These are phyloP conservation scores for Solanum sejunctum DNA, from an alignment of 257 asterid genomes.

Conservation along the genomic window DNA sequence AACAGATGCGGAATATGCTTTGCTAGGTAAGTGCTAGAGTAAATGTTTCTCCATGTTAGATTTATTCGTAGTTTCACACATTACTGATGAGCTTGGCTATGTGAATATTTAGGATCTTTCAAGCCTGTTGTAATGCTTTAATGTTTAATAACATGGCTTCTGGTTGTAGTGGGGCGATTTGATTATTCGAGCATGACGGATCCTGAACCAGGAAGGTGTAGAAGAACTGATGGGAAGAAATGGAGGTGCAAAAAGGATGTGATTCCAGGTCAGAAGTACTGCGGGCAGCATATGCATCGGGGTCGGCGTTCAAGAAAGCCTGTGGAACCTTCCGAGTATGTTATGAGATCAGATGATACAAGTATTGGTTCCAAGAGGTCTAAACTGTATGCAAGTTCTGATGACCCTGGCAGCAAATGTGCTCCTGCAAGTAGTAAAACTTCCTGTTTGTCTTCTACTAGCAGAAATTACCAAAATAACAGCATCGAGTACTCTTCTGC, in stretches of 20 bases:
- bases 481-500: neutral
- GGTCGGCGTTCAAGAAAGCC: slow-evolving; percentile 83
- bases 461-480: neutral
- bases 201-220: slow-evolving; percentile 60
- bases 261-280: slow-evolving; percentile 42
- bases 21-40: neutral
- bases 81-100: neutral
- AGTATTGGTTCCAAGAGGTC: neutral
- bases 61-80: neutral
- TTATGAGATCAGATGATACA: neutral
- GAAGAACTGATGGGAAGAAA: slow-evolving; percentile 68
- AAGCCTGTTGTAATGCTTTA: neutral
- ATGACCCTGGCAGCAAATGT: neutral
- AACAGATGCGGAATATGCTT: neutral
- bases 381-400: neutral
- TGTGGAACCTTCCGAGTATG: slow-evolving; percentile 38
- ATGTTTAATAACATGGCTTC: neutral
- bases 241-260: slow-evolving; percentile 62
- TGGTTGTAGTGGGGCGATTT: neutral
- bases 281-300: slow-evolving; percentile 60
- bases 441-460: neutral
- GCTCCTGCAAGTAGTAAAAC: neutral
- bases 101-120: neutral
- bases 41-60: neutral
- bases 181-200: slow-evolving; percentile 30